phyloP scores from a whole-genome alignment of 2,329 filamentous ascomycete genomes.

The Helotiales sp. region DNA sequence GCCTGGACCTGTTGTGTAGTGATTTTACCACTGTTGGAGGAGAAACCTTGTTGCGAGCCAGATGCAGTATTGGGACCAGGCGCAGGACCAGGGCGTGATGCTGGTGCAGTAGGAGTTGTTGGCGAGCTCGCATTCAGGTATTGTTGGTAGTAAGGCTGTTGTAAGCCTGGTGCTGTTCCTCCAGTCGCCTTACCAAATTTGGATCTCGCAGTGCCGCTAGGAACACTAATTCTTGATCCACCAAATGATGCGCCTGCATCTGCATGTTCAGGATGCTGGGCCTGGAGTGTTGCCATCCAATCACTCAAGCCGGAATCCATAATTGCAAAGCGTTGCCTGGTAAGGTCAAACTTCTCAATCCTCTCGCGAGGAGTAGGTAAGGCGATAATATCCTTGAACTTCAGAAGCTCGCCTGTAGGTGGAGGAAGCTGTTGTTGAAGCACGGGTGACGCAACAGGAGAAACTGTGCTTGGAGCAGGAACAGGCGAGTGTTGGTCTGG shows the following conservation, averaged over 20 bases:
- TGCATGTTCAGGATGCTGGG: conserved; percentile 49
- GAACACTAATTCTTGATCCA: conserved; percentile 16
- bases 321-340: conserved; percentile 66
- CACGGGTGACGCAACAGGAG: conserved; percentile 17
- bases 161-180: conserved; percentile 19
- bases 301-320: conserved; percentile 73
- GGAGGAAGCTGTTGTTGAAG: conserved; percentile 4
- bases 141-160: conserved; percentile 57
- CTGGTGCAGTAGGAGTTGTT: conserved; percentile 24
- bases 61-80: conserved; percentile 15
- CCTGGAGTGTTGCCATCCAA: conserved; percentile 52
- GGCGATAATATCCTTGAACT: conserved; percentile 75
- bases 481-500: conserved; percentile 11
- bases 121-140: conserved; percentile 51
- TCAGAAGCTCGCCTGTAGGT: conserved; percentile 18
- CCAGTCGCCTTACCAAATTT: conserved; percentile 26
- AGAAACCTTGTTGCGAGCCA: conserved; percentile 30
- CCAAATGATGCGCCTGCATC: conserved; percentile 32
- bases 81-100: conserved; percentile 18
- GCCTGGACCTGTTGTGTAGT: conserved; percentile 45
- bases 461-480: conserved; percentile 14
- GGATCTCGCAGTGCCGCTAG: conserved; percentile 20
- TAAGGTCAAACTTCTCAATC: conserved; percentile 71
- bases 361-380: conserved; percentile 66
- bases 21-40: conserved; percentile 27